Conservation (phyloP, 2,329 filamentous ascomycete genomes). For the Aspergillus sclerotialis region DNA sequence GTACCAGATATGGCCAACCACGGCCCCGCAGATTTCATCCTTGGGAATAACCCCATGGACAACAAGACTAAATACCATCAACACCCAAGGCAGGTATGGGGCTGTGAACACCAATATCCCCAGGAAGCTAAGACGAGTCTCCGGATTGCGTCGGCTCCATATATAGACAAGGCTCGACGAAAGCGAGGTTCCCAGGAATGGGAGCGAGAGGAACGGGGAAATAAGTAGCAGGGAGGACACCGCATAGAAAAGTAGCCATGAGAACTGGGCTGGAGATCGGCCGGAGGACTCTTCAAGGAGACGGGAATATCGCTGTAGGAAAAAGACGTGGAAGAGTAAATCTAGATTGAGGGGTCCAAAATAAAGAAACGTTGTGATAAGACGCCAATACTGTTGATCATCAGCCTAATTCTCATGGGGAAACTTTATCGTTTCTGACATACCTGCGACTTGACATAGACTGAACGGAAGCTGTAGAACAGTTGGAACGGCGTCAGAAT, state of each 20-base stretch:
- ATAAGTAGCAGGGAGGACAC: slow-evolving; percentile 71
- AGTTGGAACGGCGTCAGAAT: slow-evolving; percentile 90
- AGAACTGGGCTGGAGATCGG: slow-evolving; percentile 84
- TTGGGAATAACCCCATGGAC: slow-evolving; percentile 85
- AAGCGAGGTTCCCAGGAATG: slow-evolving; percentile 87
- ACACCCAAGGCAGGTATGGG: slow-evolving; percentile 90
- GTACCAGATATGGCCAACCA: slow-evolving; percentile 95
- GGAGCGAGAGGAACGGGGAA: slow-evolving; percentile 82
- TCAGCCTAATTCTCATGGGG: slow-evolving; percentile 6
- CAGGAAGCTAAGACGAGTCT: slow-evolving; percentile 81
- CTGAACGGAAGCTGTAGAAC: slow-evolving; percentile 91
- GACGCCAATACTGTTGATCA: slow-evolving; percentile 76
- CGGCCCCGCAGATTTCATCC: slow-evolving; percentile 91
- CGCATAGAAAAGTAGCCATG: slow-evolving; percentile 86
- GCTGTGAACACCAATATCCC: slow-evolving; percentile 87
- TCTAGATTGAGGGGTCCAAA: slow-evolving; percentile 92
- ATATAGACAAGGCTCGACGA: slow-evolving; percentile 95
- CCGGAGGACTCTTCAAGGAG: slow-evolving; percentile 94
- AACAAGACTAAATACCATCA: slow-evolving; percentile 88
- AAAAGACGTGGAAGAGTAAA: slow-evolving; percentile 96
- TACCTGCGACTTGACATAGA: slow-evolving; percentile 89
- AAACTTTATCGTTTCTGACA: slow-evolving; percentile 20
- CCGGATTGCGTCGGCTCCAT: slow-evolving; percentile 91
- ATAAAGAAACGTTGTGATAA: slow-evolving; percentile 95
- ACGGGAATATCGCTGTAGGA: slow-evolving; percentile 91